Percentiles rank a stretch among this genome's conserved stretches.
Evolutionary conservation across 2,329 filamentous ascomycete genomes (phyloP).

Genomic region (Sclerotinia sclerotiorum): DNA sequence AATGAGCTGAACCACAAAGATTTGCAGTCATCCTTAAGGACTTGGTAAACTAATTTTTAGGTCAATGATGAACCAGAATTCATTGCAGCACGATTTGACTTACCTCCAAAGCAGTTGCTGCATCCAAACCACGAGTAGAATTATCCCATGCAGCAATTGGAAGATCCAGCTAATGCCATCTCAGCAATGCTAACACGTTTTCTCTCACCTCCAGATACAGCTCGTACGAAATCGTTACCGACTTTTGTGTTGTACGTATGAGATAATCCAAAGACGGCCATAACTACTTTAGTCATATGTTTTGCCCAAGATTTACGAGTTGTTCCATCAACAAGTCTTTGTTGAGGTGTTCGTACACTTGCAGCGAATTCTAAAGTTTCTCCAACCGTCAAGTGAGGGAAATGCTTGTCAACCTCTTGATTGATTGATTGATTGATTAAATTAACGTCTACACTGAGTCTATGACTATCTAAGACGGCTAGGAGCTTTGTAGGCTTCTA

Average conservation of each 20-base stretch:
- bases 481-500: too few relatives aligned
- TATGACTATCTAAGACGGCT: too few relatives aligned
- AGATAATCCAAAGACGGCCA: conserved; percentile 66
- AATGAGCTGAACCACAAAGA: conserved; percentile 60
- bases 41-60: conserved; percentile 58
- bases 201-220: conserved; percentile 68
- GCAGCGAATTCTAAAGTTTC: conserved; percentile 74
- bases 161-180: conserved; percentile 59
- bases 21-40: conserved; percentile 65
- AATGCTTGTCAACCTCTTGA: conserved; percentile 73
- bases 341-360: conserved; percentile 64
- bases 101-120: conserved; percentile 62
- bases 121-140: conserved; percentile 68
- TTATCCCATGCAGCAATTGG: conserved; percentile 44
- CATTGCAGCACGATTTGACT: neutral
- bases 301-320: conserved; percentile 53
- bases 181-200: conserved; percentile 84
- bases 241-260: conserved; percentile 73
- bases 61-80: neutral
- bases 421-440: too few relatives aligned
- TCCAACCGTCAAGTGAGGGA: conserved; percentile 72
- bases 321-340: conserved; percentile 55
- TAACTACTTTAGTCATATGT: conserved; percentile 54
- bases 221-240: conserved; percentile 69
- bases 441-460: too few relatives aligned